These are phyloP conservation scores for Chaetothyriales sp. DNA, from an alignment of 2,329 filamentous ascomycete species.

Conservation along the genomic window DNA sequence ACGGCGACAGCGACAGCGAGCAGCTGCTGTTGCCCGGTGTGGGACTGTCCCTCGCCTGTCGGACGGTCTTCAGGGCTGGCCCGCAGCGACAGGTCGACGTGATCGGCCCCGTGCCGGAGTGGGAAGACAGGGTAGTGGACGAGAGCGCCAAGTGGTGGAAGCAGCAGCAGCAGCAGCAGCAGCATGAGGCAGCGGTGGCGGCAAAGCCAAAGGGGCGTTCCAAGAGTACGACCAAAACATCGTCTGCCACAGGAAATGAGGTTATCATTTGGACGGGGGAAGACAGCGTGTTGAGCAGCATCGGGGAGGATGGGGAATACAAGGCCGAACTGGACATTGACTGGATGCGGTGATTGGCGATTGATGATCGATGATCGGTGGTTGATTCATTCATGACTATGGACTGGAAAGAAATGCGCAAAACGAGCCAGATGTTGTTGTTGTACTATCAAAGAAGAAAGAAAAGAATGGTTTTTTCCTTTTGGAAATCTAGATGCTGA, in stretches of 20 bases:
- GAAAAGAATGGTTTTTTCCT: too few species aligned
- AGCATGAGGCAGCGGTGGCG: neutral
- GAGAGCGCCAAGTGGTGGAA: conserved; percentile 35
- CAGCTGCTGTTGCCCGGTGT: conserved; percentile 39
- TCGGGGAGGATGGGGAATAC: conserved; percentile 17
- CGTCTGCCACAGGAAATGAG: neutral
- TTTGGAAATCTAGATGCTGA: neutral
- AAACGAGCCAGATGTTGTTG: too few species aligned
- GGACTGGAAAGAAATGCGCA: too few species aligned
- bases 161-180: conserved; percentile 6
- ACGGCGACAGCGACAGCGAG: conserved; percentile 24
- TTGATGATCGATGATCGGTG: too few species aligned
- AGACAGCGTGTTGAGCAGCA: conserved; percentile 15
- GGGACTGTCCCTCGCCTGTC: conserved; percentile 29
- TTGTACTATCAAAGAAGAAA: too few species aligned
- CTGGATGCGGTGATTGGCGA: conserved; percentile 14
- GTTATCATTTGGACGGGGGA: conserved; percentile 14
- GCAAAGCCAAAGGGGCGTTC: neutral
- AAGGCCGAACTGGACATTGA: conserved; percentile 18
- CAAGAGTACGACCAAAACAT: neutral
- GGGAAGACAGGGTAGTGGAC: conserved; percentile 31
- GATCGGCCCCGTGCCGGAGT: conserved; percentile 32
- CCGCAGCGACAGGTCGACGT: conserved; percentile 38
- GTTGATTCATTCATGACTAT: too few species aligned
- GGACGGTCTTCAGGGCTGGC: conserved; percentile 32